phyloP scores from a whole-genome alignment of 2,329 filamentous ascomycete species.

The Talaromyces sp. region DNA sequence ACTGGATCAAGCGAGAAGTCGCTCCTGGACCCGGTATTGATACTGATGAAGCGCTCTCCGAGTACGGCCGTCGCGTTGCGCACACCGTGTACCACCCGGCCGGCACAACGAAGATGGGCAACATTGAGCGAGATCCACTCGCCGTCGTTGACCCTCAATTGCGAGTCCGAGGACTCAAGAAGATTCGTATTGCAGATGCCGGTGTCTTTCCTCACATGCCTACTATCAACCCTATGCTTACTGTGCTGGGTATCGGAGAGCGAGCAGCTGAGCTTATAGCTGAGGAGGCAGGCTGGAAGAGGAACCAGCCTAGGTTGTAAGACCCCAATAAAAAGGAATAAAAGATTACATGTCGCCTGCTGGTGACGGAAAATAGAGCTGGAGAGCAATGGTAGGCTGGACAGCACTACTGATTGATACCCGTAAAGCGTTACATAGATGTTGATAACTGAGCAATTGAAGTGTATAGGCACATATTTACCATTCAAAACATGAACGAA shows the following conservation, averaged over 20 bases:
- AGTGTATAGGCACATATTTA: neutral
- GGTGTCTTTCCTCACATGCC: conserved; percentile 86
- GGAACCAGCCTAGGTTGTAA: conserved; percentile 54
- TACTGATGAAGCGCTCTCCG: conserved; percentile 73
- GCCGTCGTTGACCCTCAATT: conserved; percentile 78
- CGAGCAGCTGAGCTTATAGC: conserved; percentile 79
- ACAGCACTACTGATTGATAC: conserved; percentile 6
- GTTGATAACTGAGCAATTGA: neutral
- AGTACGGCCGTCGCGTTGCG: conserved; percentile 75
- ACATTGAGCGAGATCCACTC: conserved; percentile 62
- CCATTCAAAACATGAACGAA: neutral
- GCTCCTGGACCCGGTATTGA: conserved; percentile 71
- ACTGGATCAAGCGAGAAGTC: conserved; percentile 79
- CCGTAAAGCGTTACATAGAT: conserved; percentile 1
- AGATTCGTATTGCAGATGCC: conserved; percentile 76
- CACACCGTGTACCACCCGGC: conserved; percentile 90
- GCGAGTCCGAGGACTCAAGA: conserved; percentile 68
- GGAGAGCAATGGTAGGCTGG: conserved; percentile 3
- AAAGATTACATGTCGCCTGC: neutral
- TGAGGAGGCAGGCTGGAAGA: conserved; percentile 65
- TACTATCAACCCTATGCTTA: conserved; percentile 86
- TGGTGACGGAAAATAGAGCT: neutral
- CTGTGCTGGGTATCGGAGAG: conserved; percentile 79
- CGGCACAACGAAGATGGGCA: conserved; percentile 87
- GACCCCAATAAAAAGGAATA: neutral